Evolutionary conservation across 441 rosid species (phyloP).

Genomic region (Erodium trifolium): DNA sequence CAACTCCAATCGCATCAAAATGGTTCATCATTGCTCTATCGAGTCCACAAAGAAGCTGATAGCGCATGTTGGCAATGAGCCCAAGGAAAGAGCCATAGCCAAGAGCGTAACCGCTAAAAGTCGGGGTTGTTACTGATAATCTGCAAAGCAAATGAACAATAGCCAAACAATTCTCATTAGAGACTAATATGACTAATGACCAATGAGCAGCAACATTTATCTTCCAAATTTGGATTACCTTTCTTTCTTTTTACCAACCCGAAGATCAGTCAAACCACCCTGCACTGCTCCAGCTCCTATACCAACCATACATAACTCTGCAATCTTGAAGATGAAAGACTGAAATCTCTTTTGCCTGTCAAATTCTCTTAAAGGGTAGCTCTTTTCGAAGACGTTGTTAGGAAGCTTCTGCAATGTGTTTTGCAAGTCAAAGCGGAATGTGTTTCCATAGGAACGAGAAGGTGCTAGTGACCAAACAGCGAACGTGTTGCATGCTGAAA

Average conservation of each 20-base stretch:
- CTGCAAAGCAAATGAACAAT: constrained; percentile 33
- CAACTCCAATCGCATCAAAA: constrained; percentile 94
- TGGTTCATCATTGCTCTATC: constrained; percentile 61
- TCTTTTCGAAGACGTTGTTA: constrained; percentile 79
- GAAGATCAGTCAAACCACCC: constrained; percentile 64
- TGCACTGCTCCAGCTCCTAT: constrained; percentile 69
- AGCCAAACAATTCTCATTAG: constrained; percentile 11
- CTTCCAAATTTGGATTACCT: constrained; percentile 35
- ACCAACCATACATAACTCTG: constrained; percentile 76
- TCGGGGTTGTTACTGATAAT: constrained; percentile 72
- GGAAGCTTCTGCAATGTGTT: constrained; percentile 94
- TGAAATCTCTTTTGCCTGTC: constrained; percentile 79
- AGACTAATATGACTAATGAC: background rate
- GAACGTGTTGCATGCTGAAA: constrained; percentile 73
- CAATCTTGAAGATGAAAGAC: constrained; percentile 77
- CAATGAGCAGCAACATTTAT: constrained; percentile 2
- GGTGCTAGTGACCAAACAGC: constrained; percentile 95
- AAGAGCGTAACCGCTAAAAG: constrained; percentile 61
- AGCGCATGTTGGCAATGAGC: constrained; percentile 74
- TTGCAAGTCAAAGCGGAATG: constrained; percentile 82
- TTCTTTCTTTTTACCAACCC: constrained; percentile 64
- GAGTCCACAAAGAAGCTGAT: constrained; percentile 74
- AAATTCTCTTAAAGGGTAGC: constrained; percentile 87
- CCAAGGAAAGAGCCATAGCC: constrained; percentile 96
- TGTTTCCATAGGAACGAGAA: constrained; percentile 87